phyloP scores from a whole-genome alignment of 805 yeast species.

The Candida piceae region DNA sequence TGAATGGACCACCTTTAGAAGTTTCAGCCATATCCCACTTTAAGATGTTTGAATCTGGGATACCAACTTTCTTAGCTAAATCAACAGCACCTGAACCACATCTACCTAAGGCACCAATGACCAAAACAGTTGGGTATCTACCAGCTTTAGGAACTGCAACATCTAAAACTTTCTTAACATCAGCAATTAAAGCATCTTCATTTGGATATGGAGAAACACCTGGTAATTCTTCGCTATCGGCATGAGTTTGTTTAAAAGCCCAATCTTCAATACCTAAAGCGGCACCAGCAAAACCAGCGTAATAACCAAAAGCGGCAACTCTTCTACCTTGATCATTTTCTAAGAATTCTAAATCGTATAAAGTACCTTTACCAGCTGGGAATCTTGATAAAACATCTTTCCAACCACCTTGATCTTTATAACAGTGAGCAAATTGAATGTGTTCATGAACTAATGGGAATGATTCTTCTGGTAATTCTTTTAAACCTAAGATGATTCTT shows the following conservation, averaged over 20 bases:
- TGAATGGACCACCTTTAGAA: slow-evolving; percentile 93
- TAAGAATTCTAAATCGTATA: slow-evolving; percentile 92
- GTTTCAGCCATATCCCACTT: slow-evolving; percentile 99
- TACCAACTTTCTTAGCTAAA: slow-evolving; percentile 73
- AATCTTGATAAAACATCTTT: slow-evolving; percentile 81
- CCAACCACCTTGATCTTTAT: slow-evolving; percentile 98
- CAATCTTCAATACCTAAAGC: slow-evolving; percentile 93
- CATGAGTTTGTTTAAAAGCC: slow-evolving; percentile 81
- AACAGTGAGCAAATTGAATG: slow-evolving; percentile 98
- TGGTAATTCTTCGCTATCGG: slow-evolving; percentile 64
- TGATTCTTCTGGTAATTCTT: slow-evolving; percentile 88
- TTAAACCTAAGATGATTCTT: slow-evolving; percentile 86
- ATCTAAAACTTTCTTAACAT: slow-evolving; percentile 56
- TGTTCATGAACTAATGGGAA: slow-evolving; percentile 96
- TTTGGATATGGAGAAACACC: slow-evolving; percentile 80
- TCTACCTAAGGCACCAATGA: slow-evolving; percentile 97
- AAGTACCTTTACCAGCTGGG: slow-evolving; percentile 84
- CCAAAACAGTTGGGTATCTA: slow-evolving; percentile 69
- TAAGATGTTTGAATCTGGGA: slow-evolving; percentile 76
- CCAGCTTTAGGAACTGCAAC: slow-evolving; percentile 57
- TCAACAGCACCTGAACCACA: slow-evolving; percentile 98
- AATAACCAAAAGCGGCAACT: slow-evolving; percentile 99
- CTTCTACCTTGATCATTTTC: slow-evolving; percentile 95
- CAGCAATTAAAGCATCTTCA: slow-evolving; percentile 68
- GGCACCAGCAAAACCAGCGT: slow-evolving; percentile 99